Conservation (phyloP, 305 asterid genomes). For the Vinca major region DNA sequence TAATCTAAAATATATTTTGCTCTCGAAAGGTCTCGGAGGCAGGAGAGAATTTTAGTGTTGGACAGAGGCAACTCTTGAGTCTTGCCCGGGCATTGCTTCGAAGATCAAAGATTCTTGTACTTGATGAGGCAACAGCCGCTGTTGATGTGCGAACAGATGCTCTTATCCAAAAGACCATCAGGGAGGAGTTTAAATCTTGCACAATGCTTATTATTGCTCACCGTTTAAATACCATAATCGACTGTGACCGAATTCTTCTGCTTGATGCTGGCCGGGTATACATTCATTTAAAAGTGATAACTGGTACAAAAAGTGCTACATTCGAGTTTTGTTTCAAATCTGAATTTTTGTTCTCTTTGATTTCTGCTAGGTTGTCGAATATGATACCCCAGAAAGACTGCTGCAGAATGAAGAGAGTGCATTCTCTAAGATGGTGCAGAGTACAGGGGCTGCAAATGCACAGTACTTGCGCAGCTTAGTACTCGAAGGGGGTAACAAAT, state of each 20-base stretch:
- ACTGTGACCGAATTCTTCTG: constrained; percentile 71
- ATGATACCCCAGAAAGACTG: constrained; percentile 59
- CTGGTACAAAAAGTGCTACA: not conserved
- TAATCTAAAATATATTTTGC: not conserved
- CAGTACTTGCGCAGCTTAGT: constrained; percentile 71
- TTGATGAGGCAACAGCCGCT: constrained; percentile 97
- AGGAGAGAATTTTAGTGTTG: constrained; percentile 93
- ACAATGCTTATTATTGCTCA: constrained; percentile 95
- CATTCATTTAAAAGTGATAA: not conserved
- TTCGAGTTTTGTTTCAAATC: not conserved
- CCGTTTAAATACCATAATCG: constrained; percentile 82
- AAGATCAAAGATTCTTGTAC: constrained; percentile 87
- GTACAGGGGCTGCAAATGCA: constrained; percentile 90
- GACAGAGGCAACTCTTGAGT: constrained; percentile 86
- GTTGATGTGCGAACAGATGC: constrained; percentile 95
- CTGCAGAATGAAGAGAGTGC: constrained; percentile 61
- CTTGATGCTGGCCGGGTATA: constrained; percentile 75
- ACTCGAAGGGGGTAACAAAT: constrained; percentile 30
- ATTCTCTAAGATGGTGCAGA: constrained; percentile 91
- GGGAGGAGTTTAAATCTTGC: constrained; percentile 79
- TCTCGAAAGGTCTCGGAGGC: constrained; percentile 69
- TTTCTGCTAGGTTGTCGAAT: constrained; percentile 59
- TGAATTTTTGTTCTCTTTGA: not conserved
- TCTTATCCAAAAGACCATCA: constrained; percentile 79
- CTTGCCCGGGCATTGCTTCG: constrained; percentile 92